Percentiles rank a stretch among this genome's conserved stretches.
These are phyloP conservation scores for Suaeda aralocaspica DNA, from an alignment of 148 eudicot genomes.

Conservation along the genomic window DNA sequence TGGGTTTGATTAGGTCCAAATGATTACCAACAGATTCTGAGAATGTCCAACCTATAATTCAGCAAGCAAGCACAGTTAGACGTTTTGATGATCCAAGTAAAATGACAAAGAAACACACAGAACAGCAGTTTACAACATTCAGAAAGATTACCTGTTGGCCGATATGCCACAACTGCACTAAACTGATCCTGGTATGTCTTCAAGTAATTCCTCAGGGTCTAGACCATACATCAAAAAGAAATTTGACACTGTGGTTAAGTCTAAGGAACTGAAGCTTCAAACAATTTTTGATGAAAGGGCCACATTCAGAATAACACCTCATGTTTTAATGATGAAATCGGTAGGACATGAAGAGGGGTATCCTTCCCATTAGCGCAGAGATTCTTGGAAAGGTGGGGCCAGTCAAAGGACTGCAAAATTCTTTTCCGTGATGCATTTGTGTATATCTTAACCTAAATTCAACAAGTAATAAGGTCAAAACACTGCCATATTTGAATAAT, in stretches of 20 bases:
- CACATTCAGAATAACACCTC: slow-evolving; percentile 39
- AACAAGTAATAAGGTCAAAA: slow-evolving; percentile 8
- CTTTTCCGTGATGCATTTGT: slow-evolving; percentile 54
- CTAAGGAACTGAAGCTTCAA: not conserved
- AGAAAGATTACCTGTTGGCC: slow-evolving; percentile 54
- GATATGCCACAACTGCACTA: slow-evolving; percentile 48
- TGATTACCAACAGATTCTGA: slow-evolving; percentile 49
- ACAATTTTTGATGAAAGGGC: not conserved
- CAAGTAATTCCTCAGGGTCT: slow-evolving; percentile 45
- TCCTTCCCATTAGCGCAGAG: slow-evolving; percentile 51
- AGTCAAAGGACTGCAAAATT: slow-evolving; percentile 52
- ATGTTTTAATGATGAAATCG: slow-evolving; percentile 53
- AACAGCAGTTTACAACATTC: slow-evolving; percentile 4
- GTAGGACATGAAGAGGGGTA: slow-evolving; percentile 59
- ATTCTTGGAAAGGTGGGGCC: slow-evolving; percentile 52
- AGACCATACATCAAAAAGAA: slow-evolving; percentile 4
- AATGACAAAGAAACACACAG: too few species aligned
- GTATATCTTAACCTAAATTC: slow-evolving; percentile 43
- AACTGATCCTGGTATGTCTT: slow-evolving; percentile 39
- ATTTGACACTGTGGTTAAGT: not conserved
- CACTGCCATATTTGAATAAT: not conserved
- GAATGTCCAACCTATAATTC: slow-evolving; percentile 57
- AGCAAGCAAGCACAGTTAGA: not conserved
- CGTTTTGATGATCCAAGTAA: not conserved
- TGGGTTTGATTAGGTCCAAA: slow-evolving; percentile 57